Evolutionary conservation across 2,329 filamentous ascomycete species (phyloP).

Genomic region (Fusarium sp.): DNA sequence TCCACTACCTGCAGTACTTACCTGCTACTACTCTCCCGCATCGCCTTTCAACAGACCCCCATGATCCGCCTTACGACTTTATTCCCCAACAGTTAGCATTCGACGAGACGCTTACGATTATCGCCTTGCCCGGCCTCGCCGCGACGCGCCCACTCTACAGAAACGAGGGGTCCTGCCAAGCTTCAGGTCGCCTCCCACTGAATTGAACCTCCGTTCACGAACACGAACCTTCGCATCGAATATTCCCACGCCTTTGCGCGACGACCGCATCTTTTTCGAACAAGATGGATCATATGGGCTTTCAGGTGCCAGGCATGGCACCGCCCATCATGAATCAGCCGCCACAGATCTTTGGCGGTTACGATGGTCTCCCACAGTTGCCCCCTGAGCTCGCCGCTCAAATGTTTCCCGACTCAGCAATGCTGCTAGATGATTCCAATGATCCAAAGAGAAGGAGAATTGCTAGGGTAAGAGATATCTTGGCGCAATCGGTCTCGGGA

Average conservation of each 20-base stretch:
- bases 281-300: slow-evolving; percentile 61
- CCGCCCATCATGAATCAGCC: slow-evolving; percentile 73
- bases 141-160: slow-evolving; percentile 1
- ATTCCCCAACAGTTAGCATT: not conserved
- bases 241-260: not conserved
- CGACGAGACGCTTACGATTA: not conserved
- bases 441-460: slow-evolving; percentile 92
- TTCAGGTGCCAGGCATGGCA: slow-evolving; percentile 68
- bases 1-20: slow-evolving; percentile 11
- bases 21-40: not conserved
- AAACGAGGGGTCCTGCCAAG: not conserved
- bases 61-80: slow-evolving; percentile 12
- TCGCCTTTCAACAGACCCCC: not conserved
- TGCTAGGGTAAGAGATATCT: slow-evolving; percentile 72
- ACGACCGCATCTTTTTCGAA: not conserved
- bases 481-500: not conserved
- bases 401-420: slow-evolving; percentile 67
- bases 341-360: slow-evolving; percentile 75
- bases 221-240: slow-evolving; percentile 3
- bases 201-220: slow-evolving; percentile 25
- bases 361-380: slow-evolving; percentile 69
- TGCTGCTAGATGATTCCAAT: slow-evolving; percentile 72
- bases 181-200: slow-evolving; percentile 3
- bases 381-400: slow-evolving; percentile 68
- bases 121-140: slow-evolving; percentile 1